These are phyloP conservation scores for Porodaedalea pini DNA, from an alignment of 1,284 basidiomycete genomes.

Conservation along the genomic window DNA sequence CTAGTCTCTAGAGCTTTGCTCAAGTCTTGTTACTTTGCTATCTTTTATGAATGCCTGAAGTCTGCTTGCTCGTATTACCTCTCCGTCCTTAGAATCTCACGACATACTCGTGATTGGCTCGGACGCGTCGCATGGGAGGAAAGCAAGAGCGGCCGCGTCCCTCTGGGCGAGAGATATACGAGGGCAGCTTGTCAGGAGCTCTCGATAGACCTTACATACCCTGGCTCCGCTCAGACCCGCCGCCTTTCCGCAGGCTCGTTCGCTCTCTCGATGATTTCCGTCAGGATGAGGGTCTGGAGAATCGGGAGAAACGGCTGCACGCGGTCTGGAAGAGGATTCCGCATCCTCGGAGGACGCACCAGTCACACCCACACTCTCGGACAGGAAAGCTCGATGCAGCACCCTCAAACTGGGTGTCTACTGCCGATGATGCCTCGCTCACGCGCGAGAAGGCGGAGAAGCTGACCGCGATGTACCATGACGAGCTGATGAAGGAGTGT, in stretches of 20 bases:
- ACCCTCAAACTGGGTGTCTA: slow-evolving; percentile 27
- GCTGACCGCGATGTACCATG: slow-evolving; percentile 70
- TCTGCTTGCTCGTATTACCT: not conserved
- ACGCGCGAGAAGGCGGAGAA: slow-evolving; percentile 67
- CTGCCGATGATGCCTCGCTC: slow-evolving; percentile 37
- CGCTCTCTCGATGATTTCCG: slow-evolving; percentile 60
- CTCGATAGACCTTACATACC: slow-evolving; percentile 56
- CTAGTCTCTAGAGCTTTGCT: not conserved
- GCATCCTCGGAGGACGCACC: slow-evolving; percentile 26
- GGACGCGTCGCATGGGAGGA: slow-evolving; percentile 8
- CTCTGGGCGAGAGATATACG: slow-evolving; percentile 45
- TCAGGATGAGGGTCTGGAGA: slow-evolving; percentile 55
- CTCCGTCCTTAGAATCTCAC: not conserved
- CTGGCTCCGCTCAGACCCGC: slow-evolving; percentile 51
- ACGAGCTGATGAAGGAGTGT: slow-evolving; percentile 69
- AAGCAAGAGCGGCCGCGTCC: slow-evolving; percentile 20
- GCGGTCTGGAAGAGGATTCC: slow-evolving; percentile 61
- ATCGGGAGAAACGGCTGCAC: slow-evolving; percentile 54
- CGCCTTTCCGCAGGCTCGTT: slow-evolving; percentile 38
- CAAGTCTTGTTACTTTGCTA: not conserved
- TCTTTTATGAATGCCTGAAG: slow-evolving; percentile 6
- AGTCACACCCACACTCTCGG: slow-evolving; percentile 14
- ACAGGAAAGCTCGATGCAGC: slow-evolving; percentile 31
- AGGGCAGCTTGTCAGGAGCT: slow-evolving; percentile 48
- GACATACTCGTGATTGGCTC: not conserved